Base-by-base conservation (phyloP, 2,329 filamentous ascomycete species). In the Claviceps citrina region DNA sequence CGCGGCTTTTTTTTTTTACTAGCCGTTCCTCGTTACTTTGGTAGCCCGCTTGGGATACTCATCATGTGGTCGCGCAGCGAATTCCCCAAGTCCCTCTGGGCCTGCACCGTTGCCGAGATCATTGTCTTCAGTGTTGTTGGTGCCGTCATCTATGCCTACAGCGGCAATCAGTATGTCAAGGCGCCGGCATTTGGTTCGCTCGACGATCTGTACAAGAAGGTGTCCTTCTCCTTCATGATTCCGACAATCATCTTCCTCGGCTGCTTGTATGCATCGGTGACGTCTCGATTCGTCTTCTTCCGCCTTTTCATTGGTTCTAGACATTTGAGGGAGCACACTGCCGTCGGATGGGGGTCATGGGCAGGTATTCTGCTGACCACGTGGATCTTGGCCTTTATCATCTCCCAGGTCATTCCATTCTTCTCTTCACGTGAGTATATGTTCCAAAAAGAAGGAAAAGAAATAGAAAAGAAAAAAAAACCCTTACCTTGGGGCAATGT, bases 151-250 rank as follows among this genome's bases (percentile, higher is more conserved):
- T 94, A 93, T 56, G 81, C 70, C n/a, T 93, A 84, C 56, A 86
- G 82, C 0, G 87, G 87, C 36, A 87, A 81, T 39, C 80, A 93
- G 54, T 94, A 94, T 66, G 84, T 86, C 63, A 87, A 81, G 0
- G 67, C 83, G 0, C 87, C 87, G 0, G 87, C 87, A 0, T 95
- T 95, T 49, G 86, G 85, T 9, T 87, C 84, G 1, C 66, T 95
- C 18, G 70, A 81, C 31, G 74, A 83, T 35, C 67, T 80, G 2
- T 91, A 80, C 64, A 86, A 91, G 64, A 94, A 94, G 65, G 71
- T 91, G 2, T 74, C 84, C 0, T 95, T 93, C 61, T 86, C 81
- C 10, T 93, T 95, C 65, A 94, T 94, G 86, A 81, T 95, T 25
- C 87, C 87, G 0, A 95, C 87, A 0, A 71, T 95, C 47, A 85